A percentile compares a stretch with the other conserved stretches of the same genome.
phyloP scores from a whole-genome alignment of 2,329 filamentous ascomycete species.

The Claviceps sp. region DNA sequence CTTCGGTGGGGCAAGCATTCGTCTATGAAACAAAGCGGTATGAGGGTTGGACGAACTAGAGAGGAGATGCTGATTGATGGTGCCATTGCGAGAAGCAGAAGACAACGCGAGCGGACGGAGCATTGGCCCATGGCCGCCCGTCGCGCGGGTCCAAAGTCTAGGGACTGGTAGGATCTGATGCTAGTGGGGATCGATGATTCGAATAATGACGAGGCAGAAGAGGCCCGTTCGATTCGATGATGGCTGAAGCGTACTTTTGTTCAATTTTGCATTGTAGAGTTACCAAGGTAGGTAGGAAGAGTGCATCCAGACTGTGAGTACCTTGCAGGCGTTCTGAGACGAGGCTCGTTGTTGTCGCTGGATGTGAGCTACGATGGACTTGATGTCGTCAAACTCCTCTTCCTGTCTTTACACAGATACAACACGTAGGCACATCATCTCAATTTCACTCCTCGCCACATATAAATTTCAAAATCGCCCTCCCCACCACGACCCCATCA shows the following conservation, averaged over 20 bases:
- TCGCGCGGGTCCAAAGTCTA: slow-evolving; percentile 6
- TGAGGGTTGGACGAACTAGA: slow-evolving; percentile 29
- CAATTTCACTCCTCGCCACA: slow-evolving; percentile 39
- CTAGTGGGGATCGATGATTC: slow-evolving; percentile 6
- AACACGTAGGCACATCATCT: background rate
- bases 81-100: slow-evolving; percentile 30
- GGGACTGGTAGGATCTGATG: slow-evolving; percentile 19
- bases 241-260: background rate
- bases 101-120: slow-evolving; percentile 32
- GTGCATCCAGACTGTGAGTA: background rate
- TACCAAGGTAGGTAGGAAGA: background rate
- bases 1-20: background rate
- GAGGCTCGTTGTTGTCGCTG: too few relatives aligned
- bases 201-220: background rate
- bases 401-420: background rate
- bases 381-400: background rate
- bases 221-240: background rate
- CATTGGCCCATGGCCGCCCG: slow-evolving; percentile 14
- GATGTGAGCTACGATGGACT: background rate
- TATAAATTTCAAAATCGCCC: slow-evolving; percentile 66
- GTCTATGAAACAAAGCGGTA: slow-evolving; percentile 6
- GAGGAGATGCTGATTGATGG: slow-evolving; percentile 41
- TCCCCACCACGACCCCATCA: slow-evolving; percentile 64
- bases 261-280: background rate
- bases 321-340: background rate